Evolutionary conservation across 1,139 yeast genomes (phyloP).

Genomic region (Taphrina deformans): DNA sequence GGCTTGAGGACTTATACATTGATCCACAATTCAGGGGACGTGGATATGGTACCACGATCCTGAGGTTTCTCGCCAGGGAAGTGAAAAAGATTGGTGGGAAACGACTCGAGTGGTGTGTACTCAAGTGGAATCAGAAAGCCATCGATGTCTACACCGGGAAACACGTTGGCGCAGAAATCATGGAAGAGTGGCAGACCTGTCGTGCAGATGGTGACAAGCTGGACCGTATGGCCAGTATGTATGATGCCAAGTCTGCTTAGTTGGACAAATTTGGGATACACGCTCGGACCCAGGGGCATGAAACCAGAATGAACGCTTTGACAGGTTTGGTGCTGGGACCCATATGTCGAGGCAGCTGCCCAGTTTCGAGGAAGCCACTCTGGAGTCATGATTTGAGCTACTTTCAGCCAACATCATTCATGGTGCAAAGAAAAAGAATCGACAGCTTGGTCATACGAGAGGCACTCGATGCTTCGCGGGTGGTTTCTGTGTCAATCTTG

Average conservation of each 20-base stretch:
- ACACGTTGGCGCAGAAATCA: constrained; percentile 37
- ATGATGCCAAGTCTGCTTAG: neutral
- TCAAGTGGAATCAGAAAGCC: constrained; percentile 40
- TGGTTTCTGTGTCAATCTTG: neutral
- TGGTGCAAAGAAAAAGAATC: neutral
- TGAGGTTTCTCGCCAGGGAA: constrained; percentile 38
- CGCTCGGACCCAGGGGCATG: neutral
- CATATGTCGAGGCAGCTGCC: neutral
- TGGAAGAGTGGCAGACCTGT: constrained; percentile 40
- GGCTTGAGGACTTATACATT: constrained; percentile 40
- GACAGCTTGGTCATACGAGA: neutral
- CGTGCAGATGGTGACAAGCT: constrained; percentile 39
- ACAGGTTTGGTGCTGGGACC: neutral
- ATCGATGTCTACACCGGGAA: constrained; percentile 37
- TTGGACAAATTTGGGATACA: neutral
- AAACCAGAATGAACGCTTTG: neutral
- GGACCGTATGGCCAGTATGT: constrained; percentile 34
- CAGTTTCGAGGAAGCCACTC: neutral
- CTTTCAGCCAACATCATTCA: neutral
- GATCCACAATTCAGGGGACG: constrained; percentile 37
- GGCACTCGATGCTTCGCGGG: neutral
- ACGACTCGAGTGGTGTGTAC: constrained; percentile 40
- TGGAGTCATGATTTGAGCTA: neutral
- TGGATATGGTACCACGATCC: constrained; percentile 38
- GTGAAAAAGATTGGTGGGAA: constrained; percentile 38